Base-by-base conservation (phyloP, 2,329 filamentous ascomycete species). In the Colletotrichum shisoi region DNA sequence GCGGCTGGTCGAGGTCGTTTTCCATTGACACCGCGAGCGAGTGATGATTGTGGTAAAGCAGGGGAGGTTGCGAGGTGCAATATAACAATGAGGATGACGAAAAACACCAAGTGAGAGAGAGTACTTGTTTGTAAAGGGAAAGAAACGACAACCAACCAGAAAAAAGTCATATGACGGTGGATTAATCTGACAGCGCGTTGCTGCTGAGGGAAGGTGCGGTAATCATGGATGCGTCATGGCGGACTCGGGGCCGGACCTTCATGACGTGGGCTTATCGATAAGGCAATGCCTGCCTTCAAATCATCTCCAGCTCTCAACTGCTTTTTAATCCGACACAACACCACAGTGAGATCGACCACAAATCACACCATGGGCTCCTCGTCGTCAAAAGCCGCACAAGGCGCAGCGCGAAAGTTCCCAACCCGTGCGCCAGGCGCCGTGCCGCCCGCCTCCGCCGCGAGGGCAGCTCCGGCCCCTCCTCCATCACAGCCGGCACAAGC, bases 401-500 rank as follows among this genome's bases (percentile, higher is more conserved):
- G 76, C 53, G 77, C 76, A 27, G 69, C 77, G 53, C 80, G 83
- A 63, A 82, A 78, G 69, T 84, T 82, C 70, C 83, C 83, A 3
- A 73, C 78, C 40, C 76, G 81, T 67, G 70, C 78, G 3, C 73
- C 76, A 1, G 76, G 74, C 52, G 72, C 71, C 49, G 71, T 63
- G 40, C 59, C 63, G 21, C 63, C 53, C 21, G 59, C 73, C 37
- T 70, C 72, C 21, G n/a, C 46, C 24, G 24, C 46, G 37, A 61
- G 27, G 39, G 57, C 69, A 60, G 58, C 65, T 45, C 66, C 67
- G 13, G 70, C 65, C 48, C 53, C 73, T 31, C 71, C 72, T 37
- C 70, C 68, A 39, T 62, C 67, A 57, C 69, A 67, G 46, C 65
- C 62, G 13, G 31, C 69, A 4, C 63, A 54, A 27, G 63, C 62